Percentiles rank a stretch among this genome's conserved stretches.
These are phyloP conservation scores for Wickerhamia fluorescens DNA, from an alignment of 805 yeast genomes.

Conservation along the genomic window DNA sequence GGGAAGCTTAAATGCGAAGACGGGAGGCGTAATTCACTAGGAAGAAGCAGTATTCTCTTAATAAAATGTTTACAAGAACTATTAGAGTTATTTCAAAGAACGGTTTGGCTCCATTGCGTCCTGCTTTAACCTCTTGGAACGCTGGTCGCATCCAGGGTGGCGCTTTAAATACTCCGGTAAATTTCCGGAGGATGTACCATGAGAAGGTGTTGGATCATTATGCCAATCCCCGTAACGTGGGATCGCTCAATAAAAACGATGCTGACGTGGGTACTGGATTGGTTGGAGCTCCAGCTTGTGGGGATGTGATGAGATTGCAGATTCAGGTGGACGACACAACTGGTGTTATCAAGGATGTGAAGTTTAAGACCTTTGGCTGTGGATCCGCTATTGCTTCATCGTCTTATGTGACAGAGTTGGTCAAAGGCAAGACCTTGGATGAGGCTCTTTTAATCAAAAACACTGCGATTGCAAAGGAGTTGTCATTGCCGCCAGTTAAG, in stretches of 20 bases:
- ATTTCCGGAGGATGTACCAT: constrained; percentile 55
- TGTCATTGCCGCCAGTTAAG: constrained; percentile 93
- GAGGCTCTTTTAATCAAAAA: constrained; percentile 92
- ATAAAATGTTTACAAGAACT: too few relatives aligned
- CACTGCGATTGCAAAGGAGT: constrained; percentile 89
- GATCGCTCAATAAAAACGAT: constrained; percentile 75
- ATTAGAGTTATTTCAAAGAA: too few relatives aligned
- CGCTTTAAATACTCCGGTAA: too few relatives aligned
- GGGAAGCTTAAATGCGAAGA: too few relatives aligned
- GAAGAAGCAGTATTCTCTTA: too few relatives aligned
- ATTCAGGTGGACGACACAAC: constrained; percentile 86
- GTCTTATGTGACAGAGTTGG: constrained; percentile 90
- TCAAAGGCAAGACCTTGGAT: constrained; percentile 88
- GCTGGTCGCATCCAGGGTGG: too few relatives aligned
- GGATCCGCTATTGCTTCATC: constrained; percentile 97
- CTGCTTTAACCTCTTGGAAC: too few relatives aligned
- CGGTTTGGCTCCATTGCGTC: too few relatives aligned
- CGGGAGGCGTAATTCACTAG: too few relatives aligned
- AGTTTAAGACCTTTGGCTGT: constrained; percentile 98
- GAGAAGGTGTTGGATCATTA: constrained; percentile 95
- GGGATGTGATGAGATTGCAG: constrained; percentile 97
- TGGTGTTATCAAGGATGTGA: constrained; percentile 90
- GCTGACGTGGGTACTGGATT: constrained; percentile 88
- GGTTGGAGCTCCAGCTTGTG: constrained; percentile 99
- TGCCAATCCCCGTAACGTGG: constrained; percentile 94